Evolutionary conservation across 345 rosid species (phyloP).

Genomic region (Camelina hispida): DNA sequence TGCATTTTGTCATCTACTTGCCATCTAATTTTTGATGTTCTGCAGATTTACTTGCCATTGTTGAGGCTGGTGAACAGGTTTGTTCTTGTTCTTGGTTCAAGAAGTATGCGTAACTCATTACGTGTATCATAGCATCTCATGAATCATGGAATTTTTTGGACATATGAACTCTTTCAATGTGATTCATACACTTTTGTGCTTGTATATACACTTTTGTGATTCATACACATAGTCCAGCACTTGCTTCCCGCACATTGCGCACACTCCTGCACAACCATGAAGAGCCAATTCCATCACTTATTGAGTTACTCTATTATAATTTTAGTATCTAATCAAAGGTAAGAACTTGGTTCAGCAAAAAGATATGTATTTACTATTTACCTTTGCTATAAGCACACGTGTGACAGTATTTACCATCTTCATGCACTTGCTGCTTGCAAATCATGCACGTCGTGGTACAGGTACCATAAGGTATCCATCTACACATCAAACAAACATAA

Average conservation of each 20-base stretch:
- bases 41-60: no score
- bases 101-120: no score
- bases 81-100: no score
- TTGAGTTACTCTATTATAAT: neutral
- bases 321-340: neutral
- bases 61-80: no score
- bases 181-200: no score
- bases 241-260: constrained; percentile 99
- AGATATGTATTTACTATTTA: constrained; percentile 19
- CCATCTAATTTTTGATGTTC: no score
- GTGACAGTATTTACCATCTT: constrained; percentile 96
- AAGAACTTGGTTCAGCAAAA: neutral
- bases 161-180: no score
- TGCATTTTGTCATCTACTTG: no score
- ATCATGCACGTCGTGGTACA: constrained; percentile 84
- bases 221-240: no score
- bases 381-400: constrained; percentile 98
- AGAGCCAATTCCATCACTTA: constrained; percentile 18
- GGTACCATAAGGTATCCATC: constrained; percentile 96
- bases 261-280: constrained; percentile 68
- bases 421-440: constrained; percentile 99
- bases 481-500: constrained; percentile 36
- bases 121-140: no score
- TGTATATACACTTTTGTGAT: no score
- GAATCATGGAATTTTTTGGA: no score